Conservation (phyloP, 305 asterid species). For the Rubia tinctorum region DNA sequence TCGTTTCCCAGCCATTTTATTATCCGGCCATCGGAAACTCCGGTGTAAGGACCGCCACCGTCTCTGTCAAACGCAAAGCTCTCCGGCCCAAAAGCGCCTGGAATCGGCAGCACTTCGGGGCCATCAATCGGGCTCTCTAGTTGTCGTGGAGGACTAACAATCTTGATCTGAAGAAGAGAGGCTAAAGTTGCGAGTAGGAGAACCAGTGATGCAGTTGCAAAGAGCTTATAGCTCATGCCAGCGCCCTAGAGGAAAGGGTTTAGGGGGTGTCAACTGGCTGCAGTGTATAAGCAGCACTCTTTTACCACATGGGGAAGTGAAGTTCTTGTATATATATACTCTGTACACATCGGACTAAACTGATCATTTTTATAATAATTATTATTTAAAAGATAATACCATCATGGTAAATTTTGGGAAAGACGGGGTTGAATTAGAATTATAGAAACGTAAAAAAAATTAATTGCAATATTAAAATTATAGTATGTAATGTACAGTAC, state of each 20-base stretch:
- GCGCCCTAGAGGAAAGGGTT: neutral
- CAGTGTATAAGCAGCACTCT: too few species aligned
- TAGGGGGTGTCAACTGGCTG: too few species aligned
- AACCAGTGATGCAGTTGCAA: constrained; percentile 4
- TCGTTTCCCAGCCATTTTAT: neutral
- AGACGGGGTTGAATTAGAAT: too few species aligned
- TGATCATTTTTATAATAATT: too few species aligned
- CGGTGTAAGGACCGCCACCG: constrained; percentile 71
- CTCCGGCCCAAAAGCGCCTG: constrained; percentile 60
- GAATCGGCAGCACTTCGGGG: constrained; percentile 29
- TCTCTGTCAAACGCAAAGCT: constrained; percentile 50
- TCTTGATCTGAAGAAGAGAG: neutral
- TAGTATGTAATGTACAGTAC: too few species aligned
- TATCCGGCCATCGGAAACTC: constrained; percentile 66
- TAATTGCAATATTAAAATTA: too few species aligned
- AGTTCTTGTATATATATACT: too few species aligned
- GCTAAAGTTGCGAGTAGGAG: neutral
- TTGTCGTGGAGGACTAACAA: neutral
- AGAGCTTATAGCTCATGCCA: neutral
- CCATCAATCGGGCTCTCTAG: neutral
- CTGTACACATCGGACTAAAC: too few species aligned
- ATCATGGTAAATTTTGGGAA: too few species aligned
- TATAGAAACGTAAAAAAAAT: too few species aligned
- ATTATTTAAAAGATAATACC: too few species aligned
- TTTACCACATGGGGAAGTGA: too few species aligned